A percentile compares a stretch with the other conserved stretches of the same genome.
These are phyloP conservation scores for Juglanconis juglandina DNA, from an alignment of 2,329 filamentous ascomycete species.

Conservation along the genomic window DNA sequence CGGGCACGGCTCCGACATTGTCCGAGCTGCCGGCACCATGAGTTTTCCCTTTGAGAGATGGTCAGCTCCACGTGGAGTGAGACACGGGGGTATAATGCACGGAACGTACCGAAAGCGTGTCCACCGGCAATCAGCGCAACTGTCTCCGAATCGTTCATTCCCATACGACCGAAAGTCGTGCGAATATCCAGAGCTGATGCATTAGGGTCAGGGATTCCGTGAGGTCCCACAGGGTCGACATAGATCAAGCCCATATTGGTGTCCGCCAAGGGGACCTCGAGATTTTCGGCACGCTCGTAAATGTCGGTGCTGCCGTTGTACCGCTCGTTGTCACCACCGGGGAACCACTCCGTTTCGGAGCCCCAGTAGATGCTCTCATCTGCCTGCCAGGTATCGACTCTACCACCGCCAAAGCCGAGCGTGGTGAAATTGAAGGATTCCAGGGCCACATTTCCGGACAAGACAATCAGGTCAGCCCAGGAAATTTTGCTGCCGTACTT, in stretches of 20 bases:
- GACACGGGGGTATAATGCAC: too few relatives aligned
- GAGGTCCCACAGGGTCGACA: conserved; percentile 76
- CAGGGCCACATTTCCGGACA: conserved; percentile 70
- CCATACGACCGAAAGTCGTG: conserved; percentile 73
- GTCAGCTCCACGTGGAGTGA: neutral
- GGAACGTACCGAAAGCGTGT: conserved; percentile 60
- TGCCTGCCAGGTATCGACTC: conserved; percentile 66
- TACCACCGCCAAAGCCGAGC: conserved; percentile 67
- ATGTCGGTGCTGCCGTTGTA: conserved; percentile 50
- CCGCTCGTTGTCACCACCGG: conserved; percentile 62
- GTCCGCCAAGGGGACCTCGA: conserved; percentile 66
- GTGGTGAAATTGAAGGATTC: conserved; percentile 70
- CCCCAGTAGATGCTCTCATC: conserved; percentile 75
- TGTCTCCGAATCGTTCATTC: conserved; percentile 80
- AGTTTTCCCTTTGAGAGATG: conserved; percentile 48
- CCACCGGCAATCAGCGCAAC: conserved; percentile 76
- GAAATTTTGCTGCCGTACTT: conserved; percentile 78
- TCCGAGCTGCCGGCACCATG: conserved; percentile 63
- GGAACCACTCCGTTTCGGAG: conserved; percentile 66
- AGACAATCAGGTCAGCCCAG: conserved; percentile 67
- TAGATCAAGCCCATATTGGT: conserved; percentile 78
- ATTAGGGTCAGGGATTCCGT: conserved; percentile 66
- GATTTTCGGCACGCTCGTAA: conserved; percentile 50
- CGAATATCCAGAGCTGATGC: conserved; percentile 71
- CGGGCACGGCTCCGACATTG: conserved; percentile 63